A percentile compares a stretch with the other conserved stretches of the same genome.
Evolutionary conservation across 306 rosid genomes (phyloP).

Genomic region (Quercus glauca): DNA sequence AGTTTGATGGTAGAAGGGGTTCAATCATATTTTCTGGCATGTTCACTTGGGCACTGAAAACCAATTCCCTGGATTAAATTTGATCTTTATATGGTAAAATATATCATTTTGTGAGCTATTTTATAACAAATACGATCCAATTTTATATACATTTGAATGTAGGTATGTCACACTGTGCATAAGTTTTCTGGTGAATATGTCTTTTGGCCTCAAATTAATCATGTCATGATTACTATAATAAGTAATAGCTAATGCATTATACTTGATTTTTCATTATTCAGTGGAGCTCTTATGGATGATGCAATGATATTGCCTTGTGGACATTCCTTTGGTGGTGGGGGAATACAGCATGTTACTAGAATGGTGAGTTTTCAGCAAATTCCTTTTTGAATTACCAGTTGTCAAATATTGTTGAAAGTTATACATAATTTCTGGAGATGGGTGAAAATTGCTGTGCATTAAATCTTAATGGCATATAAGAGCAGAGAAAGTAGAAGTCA

Average conservation of each 20-base stretch:
- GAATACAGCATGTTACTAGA: constrained; percentile 80
- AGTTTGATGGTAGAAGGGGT: not conserved
- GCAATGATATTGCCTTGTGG: constrained; percentile 99
- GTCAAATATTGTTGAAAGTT: constrained; percentile 36
- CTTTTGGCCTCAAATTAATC: not conserved
- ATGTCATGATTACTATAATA: too few relatives aligned
- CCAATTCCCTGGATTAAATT: not conserved
- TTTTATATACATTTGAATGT: not conserved
- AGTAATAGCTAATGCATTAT: not conserved
- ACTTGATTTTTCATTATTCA: constrained; percentile 36
- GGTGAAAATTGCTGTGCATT: constrained; percentile 28
- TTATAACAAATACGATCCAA: not conserved
- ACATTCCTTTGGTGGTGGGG: constrained; percentile 93
- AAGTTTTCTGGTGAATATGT: not conserved
- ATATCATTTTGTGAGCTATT: not conserved
- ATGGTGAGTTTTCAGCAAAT: constrained; percentile 72
- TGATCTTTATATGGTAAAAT: not conserved
- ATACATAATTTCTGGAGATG: constrained; percentile 26
- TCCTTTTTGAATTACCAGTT: constrained; percentile 30
- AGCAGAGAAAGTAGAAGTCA: not conserved
- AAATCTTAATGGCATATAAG: not conserved
- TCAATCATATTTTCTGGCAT: not conserved
- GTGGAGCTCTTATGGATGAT: constrained; percentile 94
- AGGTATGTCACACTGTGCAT: not conserved
- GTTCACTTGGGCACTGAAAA: not conserved